Percentiles rank a stretch among this genome's conserved stretches.
Conservation (phyloP, 169 alveolate genomes). For the Plasmodium billcollinsi region DNA sequence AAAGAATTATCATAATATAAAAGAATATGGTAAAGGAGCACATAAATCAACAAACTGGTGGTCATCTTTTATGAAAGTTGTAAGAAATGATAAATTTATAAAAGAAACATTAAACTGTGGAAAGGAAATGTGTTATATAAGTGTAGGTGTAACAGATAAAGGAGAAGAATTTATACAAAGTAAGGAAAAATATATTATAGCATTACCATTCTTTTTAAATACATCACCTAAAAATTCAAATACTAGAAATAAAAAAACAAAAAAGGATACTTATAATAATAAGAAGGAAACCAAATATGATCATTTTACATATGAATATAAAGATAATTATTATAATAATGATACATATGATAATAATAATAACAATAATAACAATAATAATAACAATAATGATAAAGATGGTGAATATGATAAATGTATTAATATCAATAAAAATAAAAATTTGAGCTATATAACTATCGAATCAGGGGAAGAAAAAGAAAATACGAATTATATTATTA, state of each 20-base stretch:
- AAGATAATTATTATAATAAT: too few species aligned
- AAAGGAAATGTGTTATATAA: slow-evolving; percentile 48
- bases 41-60: slow-evolving; percentile 54
- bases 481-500: too few species aligned
- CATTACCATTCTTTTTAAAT: slow-evolving; percentile 27
- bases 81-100: slow-evolving; percentile 49
- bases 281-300: not conserved
- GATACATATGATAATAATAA: too few species aligned
- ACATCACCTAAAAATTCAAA: not conserved
- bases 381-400: too few species aligned
- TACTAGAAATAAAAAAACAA: slow-evolving; percentile 13
- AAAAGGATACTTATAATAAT: not conserved
- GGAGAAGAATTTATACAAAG: slow-evolving; percentile 42
- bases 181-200: slow-evolving; percentile 16
- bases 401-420: too few species aligned
- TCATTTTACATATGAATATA: too few species aligned
- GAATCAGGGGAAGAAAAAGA: too few species aligned
- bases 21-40: slow-evolving; percentile 65
- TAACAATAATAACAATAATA: too few species aligned
- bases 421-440: too few species aligned
- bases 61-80: slow-evolving; percentile 68
- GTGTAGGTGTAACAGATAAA: slow-evolving; percentile 49
- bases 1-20: slow-evolving; percentile 51
- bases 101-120: slow-evolving; percentile 42
- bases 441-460: too few species aligned